phyloP scores from a whole-genome alignment of 345 rosid genomes.

The Ailanthus altissimus region DNA sequence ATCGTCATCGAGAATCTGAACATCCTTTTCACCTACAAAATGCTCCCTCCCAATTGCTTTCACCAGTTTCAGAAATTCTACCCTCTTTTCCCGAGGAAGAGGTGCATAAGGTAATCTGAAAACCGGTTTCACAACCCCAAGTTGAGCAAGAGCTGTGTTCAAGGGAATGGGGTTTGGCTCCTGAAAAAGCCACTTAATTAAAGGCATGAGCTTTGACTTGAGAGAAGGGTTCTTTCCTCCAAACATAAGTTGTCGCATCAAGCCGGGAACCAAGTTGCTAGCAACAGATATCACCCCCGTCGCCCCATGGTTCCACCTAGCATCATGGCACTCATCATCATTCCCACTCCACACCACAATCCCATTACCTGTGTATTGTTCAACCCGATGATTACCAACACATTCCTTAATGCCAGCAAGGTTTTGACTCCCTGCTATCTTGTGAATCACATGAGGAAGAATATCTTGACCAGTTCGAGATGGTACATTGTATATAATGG shows the following conservation, averaged over 20 bases:
- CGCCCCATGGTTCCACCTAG: slow-evolving; percentile 76
- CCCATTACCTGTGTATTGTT: slow-evolving; percentile 58
- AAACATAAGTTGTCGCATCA: slow-evolving; percentile 66
- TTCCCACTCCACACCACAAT: slow-evolving; percentile 88
- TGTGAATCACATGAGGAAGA: slow-evolving; percentile 55
- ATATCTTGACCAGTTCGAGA: slow-evolving; percentile 85
- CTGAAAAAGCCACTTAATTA: slow-evolving; percentile 70
- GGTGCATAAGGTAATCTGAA: slow-evolving; percentile 84
- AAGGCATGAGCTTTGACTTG: slow-evolving; percentile 66
- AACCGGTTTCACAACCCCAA: slow-evolving; percentile 79
- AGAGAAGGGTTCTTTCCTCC: slow-evolving; percentile 58
- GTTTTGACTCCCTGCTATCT: slow-evolving; percentile 58
- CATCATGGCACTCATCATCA: slow-evolving; percentile 84
- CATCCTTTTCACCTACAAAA: slow-evolving; percentile 77
- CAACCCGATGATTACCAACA: slow-evolving; percentile 64
- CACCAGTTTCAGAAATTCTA: slow-evolving; percentile 73
- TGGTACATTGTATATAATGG: slow-evolving; percentile 82
- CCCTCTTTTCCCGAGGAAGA: slow-evolving; percentile 58
- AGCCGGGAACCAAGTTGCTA: slow-evolving; percentile 73
- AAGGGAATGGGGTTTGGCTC: slow-evolving; percentile 88
- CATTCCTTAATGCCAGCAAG: slow-evolving; percentile 84
- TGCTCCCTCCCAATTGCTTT: slow-evolving; percentile 63
- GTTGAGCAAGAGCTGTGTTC: slow-evolving; percentile 86
- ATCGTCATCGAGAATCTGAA: slow-evolving; percentile 69
- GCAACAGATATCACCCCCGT: slow-evolving; percentile 75